phyloP scores from a whole-genome alignment of 2,329 filamentous ascomycete genomes.

The Lachnellula arida region DNA sequence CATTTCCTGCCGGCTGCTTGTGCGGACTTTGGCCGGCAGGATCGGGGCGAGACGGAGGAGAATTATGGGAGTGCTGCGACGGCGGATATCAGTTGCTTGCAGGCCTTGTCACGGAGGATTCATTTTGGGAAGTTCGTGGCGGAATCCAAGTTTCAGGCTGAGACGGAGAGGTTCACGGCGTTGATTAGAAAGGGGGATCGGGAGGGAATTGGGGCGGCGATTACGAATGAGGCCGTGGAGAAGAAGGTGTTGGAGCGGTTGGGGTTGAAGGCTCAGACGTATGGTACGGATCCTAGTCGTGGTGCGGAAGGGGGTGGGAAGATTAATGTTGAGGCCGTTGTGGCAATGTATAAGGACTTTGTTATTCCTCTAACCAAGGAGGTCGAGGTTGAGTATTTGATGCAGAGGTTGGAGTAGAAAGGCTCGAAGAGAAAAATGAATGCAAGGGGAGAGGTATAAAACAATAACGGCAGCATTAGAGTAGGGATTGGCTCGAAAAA shows the following conservation, averaged over 20 bases:
- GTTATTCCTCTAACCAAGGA: conserved; percentile 98
- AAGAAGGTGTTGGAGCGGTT: conserved; percentile 84
- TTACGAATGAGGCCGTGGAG: conserved; percentile 87
- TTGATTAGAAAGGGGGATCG: conserved; percentile 80
- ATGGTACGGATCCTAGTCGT: conserved; percentile 81
- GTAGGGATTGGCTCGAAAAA: too few species aligned
- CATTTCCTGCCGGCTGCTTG: conserved; percentile 82
- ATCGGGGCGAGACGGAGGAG: conserved; percentile 81
- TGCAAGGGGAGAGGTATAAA: neutral
- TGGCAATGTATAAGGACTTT: conserved; percentile 83
- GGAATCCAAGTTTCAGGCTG: conserved; percentile 86
- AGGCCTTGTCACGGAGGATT: conserved; percentile 83
- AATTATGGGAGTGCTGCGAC: conserved; percentile 94
- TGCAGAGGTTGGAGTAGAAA: conserved; percentile 66
- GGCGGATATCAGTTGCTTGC: conserved; percentile 83
- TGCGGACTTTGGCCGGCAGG: conserved; percentile 67
- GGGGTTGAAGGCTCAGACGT: conserved; percentile 84
- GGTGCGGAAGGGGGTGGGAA: conserved; percentile 59
- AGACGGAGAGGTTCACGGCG: conserved; percentile 72
- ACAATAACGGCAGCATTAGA: too few species aligned
- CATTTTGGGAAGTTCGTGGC: conserved; percentile 99
- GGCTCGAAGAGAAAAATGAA: conserved; percentile 7
- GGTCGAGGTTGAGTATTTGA: conserved; percentile 96
- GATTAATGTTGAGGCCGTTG: conserved; percentile 88
- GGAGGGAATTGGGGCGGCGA: conserved; percentile 78